Percentiles rank a stretch among this genome's conserved stretches.
Conservation (phyloP, 108 stramenopile genomes). For the Ochromonas danica region DNA sequence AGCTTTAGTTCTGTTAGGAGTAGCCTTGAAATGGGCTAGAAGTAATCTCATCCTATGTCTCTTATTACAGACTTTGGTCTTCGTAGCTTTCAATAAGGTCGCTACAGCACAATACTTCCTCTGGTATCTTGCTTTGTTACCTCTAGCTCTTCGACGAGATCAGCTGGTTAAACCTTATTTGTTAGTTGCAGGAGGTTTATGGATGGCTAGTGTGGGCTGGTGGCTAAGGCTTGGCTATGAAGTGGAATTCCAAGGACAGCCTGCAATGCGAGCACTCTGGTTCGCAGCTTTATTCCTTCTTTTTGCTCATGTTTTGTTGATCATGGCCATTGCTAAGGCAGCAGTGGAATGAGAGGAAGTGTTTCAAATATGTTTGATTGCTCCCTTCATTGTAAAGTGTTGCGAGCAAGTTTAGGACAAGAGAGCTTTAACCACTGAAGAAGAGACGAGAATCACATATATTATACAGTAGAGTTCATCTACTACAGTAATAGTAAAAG, state of each 20-base stretch:
- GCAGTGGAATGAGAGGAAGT: too few relatives aligned
- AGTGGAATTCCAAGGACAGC: conserved; percentile 50
- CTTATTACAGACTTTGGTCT: conserved; percentile 83
- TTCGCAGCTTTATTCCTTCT: conserved; percentile 47
- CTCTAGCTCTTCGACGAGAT: conserved; percentile 32
- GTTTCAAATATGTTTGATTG: too few relatives aligned
- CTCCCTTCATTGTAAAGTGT: too few relatives aligned
- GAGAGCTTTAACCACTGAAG: too few relatives aligned
- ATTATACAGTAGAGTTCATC: too few relatives aligned
- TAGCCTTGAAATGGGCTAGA: conserved; percentile 69
- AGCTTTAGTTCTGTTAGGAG: conserved; percentile 64
- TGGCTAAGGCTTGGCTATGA: conserved; percentile 51
- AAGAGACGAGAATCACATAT: too few relatives aligned
- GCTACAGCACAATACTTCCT: conserved; percentile 96
- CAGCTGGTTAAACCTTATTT: not conserved
- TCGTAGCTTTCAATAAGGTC: conserved; percentile 98
- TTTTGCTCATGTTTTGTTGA: not conserved
- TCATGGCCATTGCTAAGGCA: too few relatives aligned
- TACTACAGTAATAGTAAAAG: too few relatives aligned
- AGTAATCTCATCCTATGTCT: conserved; percentile 68
- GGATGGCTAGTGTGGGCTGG: conserved; percentile 33
- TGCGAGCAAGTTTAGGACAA: too few relatives aligned
- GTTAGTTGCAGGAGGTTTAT: not conserved
- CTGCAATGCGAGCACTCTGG: conserved; percentile 48
- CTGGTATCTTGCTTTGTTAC: conserved; percentile 76